Evolutionary conservation across 805 yeast species (phyloP).

Genomic region (Metschnikowia drakensbergensis): DNA sequence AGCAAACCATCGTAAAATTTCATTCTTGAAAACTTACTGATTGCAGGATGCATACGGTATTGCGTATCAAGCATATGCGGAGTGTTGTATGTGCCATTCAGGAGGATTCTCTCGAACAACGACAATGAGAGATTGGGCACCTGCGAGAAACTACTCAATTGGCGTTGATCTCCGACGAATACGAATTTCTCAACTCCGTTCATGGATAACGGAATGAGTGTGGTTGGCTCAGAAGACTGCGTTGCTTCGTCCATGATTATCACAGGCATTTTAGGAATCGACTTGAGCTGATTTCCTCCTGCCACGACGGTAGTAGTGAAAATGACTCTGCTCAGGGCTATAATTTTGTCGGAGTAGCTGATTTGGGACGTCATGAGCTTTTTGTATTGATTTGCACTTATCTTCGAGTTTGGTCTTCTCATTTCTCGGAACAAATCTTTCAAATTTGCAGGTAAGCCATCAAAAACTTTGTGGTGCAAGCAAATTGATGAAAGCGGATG

Average conservation of each 20-base stretch:
- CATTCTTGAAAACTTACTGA: conserved; percentile 55
- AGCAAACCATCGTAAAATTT: conserved; percentile 49
- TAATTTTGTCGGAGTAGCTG: conserved; percentile 42
- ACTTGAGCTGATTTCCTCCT: conserved; percentile 56
- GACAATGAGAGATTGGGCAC: conserved; percentile 65
- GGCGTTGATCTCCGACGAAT: conserved; percentile 75
- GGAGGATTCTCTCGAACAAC: conserved; percentile 61
- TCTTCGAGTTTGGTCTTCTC: conserved; percentile 24
- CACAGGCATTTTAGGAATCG: conserved; percentile 53
- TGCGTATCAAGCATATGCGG: conserved; percentile 70
- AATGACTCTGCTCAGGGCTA: conserved; percentile 54
- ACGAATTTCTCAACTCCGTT: conserved; percentile 61
- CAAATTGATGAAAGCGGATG: conserved; percentile 60
- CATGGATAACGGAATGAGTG: conserved; percentile 67
- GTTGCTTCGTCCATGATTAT: conserved; percentile 80
- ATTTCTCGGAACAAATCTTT: conserved; percentile 43
- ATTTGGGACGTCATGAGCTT: conserved; percentile 44
- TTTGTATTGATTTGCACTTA: conserved; percentile 41
- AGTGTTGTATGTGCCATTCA: conserved; percentile 54
- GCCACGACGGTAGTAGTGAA: conserved; percentile 72
- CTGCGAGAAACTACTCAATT: conserved; percentile 66
- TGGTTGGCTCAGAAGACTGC: conserved; percentile 69
- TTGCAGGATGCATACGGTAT: conserved; percentile 64
- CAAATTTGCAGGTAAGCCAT: conserved; percentile 44
- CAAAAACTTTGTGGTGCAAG: conserved; percentile 56